Percentiles rank a stretch among this genome's conserved stretches.
Conservation (phyloP, 495 filamentous ascomycete species). For the Parathielavia hyrcaniae region DNA sequence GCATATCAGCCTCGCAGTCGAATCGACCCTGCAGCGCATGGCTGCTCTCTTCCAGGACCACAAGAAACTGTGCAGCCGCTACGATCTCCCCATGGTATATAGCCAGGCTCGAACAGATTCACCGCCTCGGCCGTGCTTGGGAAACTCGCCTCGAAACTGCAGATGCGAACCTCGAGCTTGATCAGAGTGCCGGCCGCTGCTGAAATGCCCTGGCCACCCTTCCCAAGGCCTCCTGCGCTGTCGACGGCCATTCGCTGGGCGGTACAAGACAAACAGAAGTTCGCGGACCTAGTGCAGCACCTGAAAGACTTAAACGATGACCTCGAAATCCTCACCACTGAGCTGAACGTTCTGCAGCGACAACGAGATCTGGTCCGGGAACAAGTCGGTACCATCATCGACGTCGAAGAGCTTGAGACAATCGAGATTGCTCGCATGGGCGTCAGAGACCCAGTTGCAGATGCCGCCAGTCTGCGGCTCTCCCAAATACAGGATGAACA, state of each 20-base stretch:
- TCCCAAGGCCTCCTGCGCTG: background rate
- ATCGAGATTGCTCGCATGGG: background rate
- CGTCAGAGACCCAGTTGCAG: background rate
- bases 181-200: background rate
- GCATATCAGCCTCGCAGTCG: background rate
- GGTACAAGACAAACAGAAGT: background rate
- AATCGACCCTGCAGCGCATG: background rate
- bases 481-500: background rate
- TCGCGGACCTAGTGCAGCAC: background rate
- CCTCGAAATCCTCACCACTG: background rate
- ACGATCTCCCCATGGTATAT: background rate
- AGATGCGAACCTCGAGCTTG: background rate
- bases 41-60: background rate
- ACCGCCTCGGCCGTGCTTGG: background rate
- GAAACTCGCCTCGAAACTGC: background rate
- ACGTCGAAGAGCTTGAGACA: background rate
- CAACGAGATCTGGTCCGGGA: background rate
- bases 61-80: background rate
- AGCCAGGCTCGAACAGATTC: background rate
- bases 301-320: constrained; percentile 9
- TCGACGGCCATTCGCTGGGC: background rate
- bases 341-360: background rate
- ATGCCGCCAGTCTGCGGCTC: background rate
- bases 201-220: background rate
- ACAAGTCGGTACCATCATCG: background rate